Base-by-base conservation (phyloP, 1,284 basidiomycete genomes). In the Ganoderma lingzhi region DNA sequence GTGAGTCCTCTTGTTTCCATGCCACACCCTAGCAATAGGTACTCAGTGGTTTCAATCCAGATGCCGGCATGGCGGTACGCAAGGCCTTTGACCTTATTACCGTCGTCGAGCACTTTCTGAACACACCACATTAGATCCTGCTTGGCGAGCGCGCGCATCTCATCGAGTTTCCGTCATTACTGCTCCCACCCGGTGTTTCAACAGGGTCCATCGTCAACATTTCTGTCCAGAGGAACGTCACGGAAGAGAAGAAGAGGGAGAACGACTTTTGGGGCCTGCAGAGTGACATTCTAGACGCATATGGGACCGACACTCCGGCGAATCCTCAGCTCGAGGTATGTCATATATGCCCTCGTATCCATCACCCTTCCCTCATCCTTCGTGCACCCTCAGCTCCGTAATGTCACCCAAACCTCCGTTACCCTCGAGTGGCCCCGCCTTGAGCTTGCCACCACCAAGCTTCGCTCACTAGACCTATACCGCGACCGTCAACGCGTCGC, bases 171-270 rank as follows among this genome's bases (percentile, higher is more conserved):
- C 96, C 96, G 0, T 98, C 96, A 0, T 86, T 98, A 35, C 87
- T 98, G 1, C 84, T 98, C 14, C 96, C 96, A 2, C 93, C 96
- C 0, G 96, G 96, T 19, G 92, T 95, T 1, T 91, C 93, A 3
- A 90, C 96, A 0, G 96, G 96, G 10, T 97, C 96, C n/a, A 98
- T 98, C 74, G 94, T 98, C 75, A 97, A 96, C 78, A 98, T 98
- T 79, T 91, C 95, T 6, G 95, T 98, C 17, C 88, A 94, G 73
- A 90, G 96, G 71, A 97, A 98, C 79, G 80, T 89, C 39, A 78
- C 85, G 0, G 96, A 96, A 72, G 96, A 98, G 80, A 88, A 91
- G 76, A 87, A 89, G 73, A 88, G 95, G 69, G 92, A 95, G 73
- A 81, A 84, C 3, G 91, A 93, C 30, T 98, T 98, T 79, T 93